Evolutionary conservation across 2,329 filamentous ascomycete genomes (phyloP).

Genomic region (Coniochaeta ligniaria): DNA sequence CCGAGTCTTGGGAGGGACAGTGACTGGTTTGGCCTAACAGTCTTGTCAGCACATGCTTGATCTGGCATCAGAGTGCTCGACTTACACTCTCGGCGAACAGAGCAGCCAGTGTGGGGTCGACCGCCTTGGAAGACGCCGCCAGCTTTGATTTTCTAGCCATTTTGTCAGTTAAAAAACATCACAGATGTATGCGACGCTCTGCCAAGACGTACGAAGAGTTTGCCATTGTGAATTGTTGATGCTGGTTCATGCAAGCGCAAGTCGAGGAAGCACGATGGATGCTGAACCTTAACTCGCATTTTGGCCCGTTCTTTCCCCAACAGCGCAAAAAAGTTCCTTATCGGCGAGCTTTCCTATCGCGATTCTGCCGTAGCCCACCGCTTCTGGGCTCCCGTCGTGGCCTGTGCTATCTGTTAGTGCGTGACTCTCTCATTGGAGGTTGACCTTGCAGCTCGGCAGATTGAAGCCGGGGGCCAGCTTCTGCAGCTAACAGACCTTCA

Average conservation of each 20-base stretch:
- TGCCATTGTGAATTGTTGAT: constrained; percentile 16
- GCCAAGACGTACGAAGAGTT: constrained; percentile 8
- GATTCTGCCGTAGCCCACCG: constrained; percentile 4
- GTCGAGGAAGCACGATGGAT: neutral
- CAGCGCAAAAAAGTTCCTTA: constrained; percentile 5
- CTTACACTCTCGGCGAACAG: constrained; percentile 69
- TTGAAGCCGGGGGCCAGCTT: neutral
- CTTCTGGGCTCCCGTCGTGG: neutral
- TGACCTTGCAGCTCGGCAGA: neutral
- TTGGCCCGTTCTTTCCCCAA: neutral
- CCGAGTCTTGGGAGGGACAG: constrained; percentile 34
- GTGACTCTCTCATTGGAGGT: neutral
- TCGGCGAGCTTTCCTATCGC: constrained; percentile 2
- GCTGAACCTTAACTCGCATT: neutral
- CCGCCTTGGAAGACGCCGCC: constrained; percentile 40
- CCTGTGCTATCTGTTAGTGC: neutral
- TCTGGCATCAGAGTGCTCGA: too few species aligned
- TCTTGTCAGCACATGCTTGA: too few species aligned
- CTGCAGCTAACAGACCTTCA: neutral
- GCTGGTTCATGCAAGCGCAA: neutral
- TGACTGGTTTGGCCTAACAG: constrained; percentile 42
- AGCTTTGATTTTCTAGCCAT: constrained; percentile 29
- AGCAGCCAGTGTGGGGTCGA: constrained; percentile 63
- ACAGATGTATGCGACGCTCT: too few species aligned
- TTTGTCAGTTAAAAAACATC: neutral